Evolutionary conservation across 768 basidiomycete species (phyloP).

Genomic region (Trametes meyenii): DNA sequence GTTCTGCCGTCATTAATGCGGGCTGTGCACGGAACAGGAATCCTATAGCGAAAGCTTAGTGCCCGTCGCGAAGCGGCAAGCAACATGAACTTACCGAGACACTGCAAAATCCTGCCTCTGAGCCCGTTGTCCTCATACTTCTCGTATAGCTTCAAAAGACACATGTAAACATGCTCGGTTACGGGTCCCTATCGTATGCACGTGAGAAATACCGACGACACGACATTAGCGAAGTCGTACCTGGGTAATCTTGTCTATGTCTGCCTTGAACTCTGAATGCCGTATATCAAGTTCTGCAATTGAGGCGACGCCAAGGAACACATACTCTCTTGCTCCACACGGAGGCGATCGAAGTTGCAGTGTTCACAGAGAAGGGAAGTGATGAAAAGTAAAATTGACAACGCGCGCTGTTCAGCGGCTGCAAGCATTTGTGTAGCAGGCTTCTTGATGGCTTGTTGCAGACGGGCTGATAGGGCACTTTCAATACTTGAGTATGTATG

Average conservation of each 20-base stretch:
- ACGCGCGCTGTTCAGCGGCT: conserved; percentile 51
- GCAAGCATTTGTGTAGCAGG: conserved; percentile 44
- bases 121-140: conserved; percentile 61
- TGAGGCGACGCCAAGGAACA: conserved; percentile 5
- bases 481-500: neutral
- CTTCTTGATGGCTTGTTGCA: conserved; percentile 58
- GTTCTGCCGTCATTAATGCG: conserved; percentile 81
- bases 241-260: conserved; percentile 60
- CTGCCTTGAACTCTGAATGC: conserved; percentile 52
- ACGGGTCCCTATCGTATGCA: conserved; percentile 57
- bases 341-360: conserved; percentile 82
- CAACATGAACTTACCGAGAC: conserved; percentile 62
- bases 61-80: neutral
- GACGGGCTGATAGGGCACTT: conserved; percentile 48
- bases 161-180: conserved; percentile 80
- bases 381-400: conserved; percentile 81
- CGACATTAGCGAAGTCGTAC: conserved; percentile 34
- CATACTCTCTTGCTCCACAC: conserved; percentile 63
- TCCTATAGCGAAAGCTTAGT: conserved; percentile 41
- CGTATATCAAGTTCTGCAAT: neutral
- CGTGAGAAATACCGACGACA: neutral
- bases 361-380: conserved; percentile 85
- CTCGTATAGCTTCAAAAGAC: conserved; percentile 71
- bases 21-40: conserved; percentile 93
- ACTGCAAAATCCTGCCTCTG: conserved; percentile 77